Percentiles rank a stretch among this genome's conserved stretches.
Conservation (phyloP, 345 rosid species). For the Stellera chamaejasme region DNA sequence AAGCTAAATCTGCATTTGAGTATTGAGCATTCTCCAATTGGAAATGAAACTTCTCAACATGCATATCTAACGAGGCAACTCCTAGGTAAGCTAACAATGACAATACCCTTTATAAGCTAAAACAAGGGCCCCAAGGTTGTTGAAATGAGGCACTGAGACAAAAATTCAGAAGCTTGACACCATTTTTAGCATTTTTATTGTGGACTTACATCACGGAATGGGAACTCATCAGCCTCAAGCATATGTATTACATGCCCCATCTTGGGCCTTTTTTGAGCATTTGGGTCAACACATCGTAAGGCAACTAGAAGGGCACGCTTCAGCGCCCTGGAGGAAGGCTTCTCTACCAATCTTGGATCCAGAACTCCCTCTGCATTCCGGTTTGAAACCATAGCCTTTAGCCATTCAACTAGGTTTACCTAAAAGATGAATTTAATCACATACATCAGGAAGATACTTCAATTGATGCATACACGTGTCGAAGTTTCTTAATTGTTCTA, state of each 20-base stretch:
- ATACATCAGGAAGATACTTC: slow-evolving; percentile 4
- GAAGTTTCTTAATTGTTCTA: background rate
- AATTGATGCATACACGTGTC: background rate
- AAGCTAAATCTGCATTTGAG: too few species aligned
- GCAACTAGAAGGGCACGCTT: slow-evolving; percentile 92
- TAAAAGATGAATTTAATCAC: slow-evolving; percentile 18
- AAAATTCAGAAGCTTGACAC: too few species aligned
- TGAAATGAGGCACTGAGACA: too few species aligned
- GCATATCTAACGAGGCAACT: too few species aligned
- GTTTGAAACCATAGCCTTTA: slow-evolving; percentile 79
- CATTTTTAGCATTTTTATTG: background rate
- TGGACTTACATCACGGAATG: slow-evolving; percentile 54
- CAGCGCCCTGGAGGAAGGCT: slow-evolving; percentile 74
- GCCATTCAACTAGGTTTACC: slow-evolving; percentile 96
- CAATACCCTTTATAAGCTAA: too few species aligned
- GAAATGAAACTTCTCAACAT: too few species aligned
- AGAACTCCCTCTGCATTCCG: slow-evolving; percentile 75
- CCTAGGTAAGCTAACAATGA: too few species aligned
- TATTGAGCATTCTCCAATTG: too few species aligned
- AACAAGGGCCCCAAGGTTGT: too few species aligned
- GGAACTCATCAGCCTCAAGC: slow-evolving; percentile 96
- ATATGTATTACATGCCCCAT: slow-evolving; percentile 95
- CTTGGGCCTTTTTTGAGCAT: slow-evolving; percentile 89
- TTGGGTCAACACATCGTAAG: slow-evolving; percentile 87
- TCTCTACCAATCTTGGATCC: slow-evolving; percentile 70